phyloP scores from a whole-genome alignment of 1,284 basidiomycete species.

The Apiotrichum porosum region DNA sequence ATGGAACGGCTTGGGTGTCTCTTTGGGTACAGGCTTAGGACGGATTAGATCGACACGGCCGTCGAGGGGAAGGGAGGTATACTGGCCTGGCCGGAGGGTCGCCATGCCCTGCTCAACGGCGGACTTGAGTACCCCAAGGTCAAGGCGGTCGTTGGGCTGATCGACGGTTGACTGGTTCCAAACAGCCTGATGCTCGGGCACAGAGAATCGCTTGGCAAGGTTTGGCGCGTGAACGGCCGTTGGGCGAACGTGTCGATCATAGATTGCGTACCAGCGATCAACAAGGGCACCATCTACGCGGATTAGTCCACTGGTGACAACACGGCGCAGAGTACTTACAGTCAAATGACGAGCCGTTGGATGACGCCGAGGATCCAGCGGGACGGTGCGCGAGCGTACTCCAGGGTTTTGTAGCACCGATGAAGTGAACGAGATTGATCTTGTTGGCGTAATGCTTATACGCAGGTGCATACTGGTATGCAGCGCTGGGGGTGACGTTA shows the following conservation, averaged over 20 bases:
- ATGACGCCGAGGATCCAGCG: conserved; percentile 48
- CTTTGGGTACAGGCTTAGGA: conserved; percentile 29
- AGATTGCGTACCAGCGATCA: conserved; percentile 84
- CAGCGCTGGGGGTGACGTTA: conserved; percentile 95
- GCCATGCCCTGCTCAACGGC: conserved; percentile 61
- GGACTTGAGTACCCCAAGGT: conserved; percentile 64
- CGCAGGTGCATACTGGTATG: conserved; percentile 96
- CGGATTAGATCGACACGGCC: conserved; percentile 77
- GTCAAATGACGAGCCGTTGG: conserved; percentile 36
- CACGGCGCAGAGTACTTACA: conserved; percentile 32
- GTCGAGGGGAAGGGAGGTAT: conserved; percentile 72
- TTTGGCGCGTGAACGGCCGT: conserved; percentile 45
- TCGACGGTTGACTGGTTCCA: conserved; percentile 57
- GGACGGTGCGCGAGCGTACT: conserved; percentile 62
- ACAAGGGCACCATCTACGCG: conserved; percentile 57
- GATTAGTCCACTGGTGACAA: conserved; percentile 1
- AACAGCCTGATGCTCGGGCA: conserved; percentile 63
- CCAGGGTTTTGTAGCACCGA: conserved; percentile 93
- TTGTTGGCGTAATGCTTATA: conserved; percentile 85
- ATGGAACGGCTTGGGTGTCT: neutral
- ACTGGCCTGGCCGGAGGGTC: conserved; percentile 59
- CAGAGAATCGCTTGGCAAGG: conserved; percentile 56
- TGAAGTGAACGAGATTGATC: conserved; percentile 89
- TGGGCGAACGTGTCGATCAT: conserved; percentile 74
- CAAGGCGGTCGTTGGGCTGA: conserved; percentile 46